A percentile compares a stretch with the other conserved stretches of the same genome.
These are phyloP conservation scores for Diaporthe longicolla DNA, from an alignment of 2,329 filamentous ascomycete genomes.

Conservation along the genomic window DNA sequence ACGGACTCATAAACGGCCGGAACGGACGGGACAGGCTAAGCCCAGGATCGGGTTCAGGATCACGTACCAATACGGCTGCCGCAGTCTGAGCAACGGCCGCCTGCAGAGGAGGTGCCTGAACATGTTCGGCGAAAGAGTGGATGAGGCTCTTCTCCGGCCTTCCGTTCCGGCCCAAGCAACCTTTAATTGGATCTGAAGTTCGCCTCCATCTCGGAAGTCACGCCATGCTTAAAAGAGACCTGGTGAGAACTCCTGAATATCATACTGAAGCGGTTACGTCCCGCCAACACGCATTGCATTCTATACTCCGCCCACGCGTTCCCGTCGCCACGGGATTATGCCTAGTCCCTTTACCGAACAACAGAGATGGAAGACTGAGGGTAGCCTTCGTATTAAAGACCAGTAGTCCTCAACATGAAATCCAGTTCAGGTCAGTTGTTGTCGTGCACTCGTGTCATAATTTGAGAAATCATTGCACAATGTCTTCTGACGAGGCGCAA, in stretches of 20 bases:
- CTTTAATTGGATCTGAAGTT: background rate
- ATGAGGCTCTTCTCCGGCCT: background rate
- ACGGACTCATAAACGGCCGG: no score
- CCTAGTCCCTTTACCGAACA: background rate
- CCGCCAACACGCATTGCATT: background rate
- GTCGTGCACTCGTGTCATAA: background rate
- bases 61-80: background rate
- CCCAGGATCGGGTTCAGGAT: background rate
- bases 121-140: no score
- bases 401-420: background rate
- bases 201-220: background rate
- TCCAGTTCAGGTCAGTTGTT: no score
- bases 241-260: background rate
- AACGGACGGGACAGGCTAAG: background rate
- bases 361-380: no score
- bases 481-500: conserved; percentile 39
- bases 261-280: background rate
- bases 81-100: background rate
- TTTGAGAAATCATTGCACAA: conserved; percentile 22
- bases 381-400: background rate
- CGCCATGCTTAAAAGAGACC: background rate
- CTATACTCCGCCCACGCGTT: background rate
- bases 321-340: background rate
- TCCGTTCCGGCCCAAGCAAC: background rate
- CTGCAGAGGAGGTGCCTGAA: background rate